These are phyloP conservation scores for Yamadazyma blattariae DNA, from an alignment of 1,139 yeast species.

Conservation along the genomic window DNA sequence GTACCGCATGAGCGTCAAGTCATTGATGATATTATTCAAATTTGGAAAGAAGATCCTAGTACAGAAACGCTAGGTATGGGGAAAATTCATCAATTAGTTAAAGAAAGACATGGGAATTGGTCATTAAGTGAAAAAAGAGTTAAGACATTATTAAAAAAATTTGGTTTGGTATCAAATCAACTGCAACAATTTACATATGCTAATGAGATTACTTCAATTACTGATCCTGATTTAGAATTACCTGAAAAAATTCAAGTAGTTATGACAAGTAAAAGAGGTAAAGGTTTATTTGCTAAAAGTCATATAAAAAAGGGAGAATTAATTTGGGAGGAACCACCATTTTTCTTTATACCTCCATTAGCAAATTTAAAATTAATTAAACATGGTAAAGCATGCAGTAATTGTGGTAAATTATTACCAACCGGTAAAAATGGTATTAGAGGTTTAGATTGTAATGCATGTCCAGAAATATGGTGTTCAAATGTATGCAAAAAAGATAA, in stretches of 20 bases:
- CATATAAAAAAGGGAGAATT: constrained; percentile 47
- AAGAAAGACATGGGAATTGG: constrained; percentile 58
- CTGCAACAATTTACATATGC: constrained; percentile 44
- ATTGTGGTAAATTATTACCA: constrained; percentile 67
- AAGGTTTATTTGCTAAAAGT: constrained; percentile 46
- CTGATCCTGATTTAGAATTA: constrained; percentile 47
- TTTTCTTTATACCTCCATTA: constrained; percentile 68
- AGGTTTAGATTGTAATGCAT: constrained; percentile 67
- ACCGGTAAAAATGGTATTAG: constrained; percentile 16
- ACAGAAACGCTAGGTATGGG: constrained; percentile 57
- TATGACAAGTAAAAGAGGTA: constrained; percentile 41
- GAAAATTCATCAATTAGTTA: constrained; percentile 53
- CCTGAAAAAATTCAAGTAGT: constrained; percentile 47
- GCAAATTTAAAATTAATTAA: constrained; percentile 63
- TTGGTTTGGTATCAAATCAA: constrained; percentile 44
- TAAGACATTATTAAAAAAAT: constrained; percentile 50
- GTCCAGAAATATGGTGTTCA: constrained; percentile 75
- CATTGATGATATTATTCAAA: constrained; percentile 55
- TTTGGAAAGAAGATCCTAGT: constrained; percentile 69
- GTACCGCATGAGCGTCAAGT: constrained; percentile 66
- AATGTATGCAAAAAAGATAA: constrained; percentile 54
- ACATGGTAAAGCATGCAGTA: constrained; percentile 72
- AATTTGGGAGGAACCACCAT: constrained; percentile 61
- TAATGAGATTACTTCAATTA: constrained; percentile 50
- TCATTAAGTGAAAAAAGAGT: constrained; percentile 58